Evolutionary conservation across 164 flowering plant genomes (phyloP).

Genomic region (Aristolochia contorta): DNA sequence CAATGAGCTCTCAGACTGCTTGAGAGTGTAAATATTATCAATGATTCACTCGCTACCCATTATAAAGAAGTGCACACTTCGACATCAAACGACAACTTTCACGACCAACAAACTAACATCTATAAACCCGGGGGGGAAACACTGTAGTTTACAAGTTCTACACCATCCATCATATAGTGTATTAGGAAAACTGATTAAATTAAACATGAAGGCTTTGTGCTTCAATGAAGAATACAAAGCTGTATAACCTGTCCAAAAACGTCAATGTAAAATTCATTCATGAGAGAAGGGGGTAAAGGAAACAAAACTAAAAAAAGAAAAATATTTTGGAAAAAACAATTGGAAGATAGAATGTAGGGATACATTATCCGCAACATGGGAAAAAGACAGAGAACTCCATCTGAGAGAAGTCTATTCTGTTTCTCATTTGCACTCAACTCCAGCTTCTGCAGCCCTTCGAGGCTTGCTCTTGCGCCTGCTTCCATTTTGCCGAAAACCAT

Average conservation of each 20-base stretch:
- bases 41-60: too few species aligned
- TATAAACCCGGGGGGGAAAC: not conserved
- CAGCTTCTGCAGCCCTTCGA: conserved; percentile 77
- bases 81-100: too few species aligned
- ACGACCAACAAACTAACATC: too few species aligned
- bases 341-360: conserved; percentile 3
- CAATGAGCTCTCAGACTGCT: too few species aligned
- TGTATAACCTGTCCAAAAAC: conserved; percentile 15
- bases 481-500: conserved; percentile 58
- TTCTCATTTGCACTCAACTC: conserved; percentile 61
- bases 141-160: conserved; percentile 5
- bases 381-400: conserved; percentile 1
- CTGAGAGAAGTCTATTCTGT: conserved; percentile 2
- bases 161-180: not conserved
- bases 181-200: conserved; percentile 8
- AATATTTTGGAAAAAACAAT: conserved; percentile 6
- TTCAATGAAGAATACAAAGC: conserved; percentile 18
- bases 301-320: not conserved
- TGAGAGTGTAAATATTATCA: too few species aligned
- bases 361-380: not conserved
- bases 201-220: conserved; percentile 9
- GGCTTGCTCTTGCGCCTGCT: conserved; percentile 76
- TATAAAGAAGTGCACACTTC: too few species aligned
- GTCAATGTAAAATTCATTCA: conserved; percentile 17
- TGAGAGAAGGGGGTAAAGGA: conserved; percentile 7